A percentile compares a stretch with the other conserved stretches of the same genome.
Conservation (phyloP, 768 basidiomycete species). For the Lactarius evosmus region DNA sequence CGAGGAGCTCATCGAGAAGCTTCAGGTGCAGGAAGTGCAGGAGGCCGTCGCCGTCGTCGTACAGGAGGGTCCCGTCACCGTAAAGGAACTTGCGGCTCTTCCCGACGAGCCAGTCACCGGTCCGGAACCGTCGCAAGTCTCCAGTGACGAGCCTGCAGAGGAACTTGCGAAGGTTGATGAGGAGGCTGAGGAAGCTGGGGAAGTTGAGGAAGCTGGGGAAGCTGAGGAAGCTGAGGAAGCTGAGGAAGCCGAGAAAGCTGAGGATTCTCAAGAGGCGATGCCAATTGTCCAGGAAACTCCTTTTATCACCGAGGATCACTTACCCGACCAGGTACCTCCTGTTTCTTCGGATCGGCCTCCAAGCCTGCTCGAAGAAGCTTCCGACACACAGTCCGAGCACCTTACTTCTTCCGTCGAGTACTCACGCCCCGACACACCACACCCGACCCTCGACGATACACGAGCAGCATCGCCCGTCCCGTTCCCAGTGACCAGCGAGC, state of each 20-base stretch:
- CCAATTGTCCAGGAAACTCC: conserved; percentile 4
- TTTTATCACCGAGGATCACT: conserved; percentile 5
- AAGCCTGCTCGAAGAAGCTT: conserved; percentile 7
- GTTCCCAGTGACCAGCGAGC: conserved; percentile 15
- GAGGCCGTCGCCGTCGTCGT: background rate
- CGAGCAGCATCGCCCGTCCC: conserved; percentile 13
- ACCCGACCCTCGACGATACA: conserved; percentile 15
- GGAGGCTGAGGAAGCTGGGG: no score
- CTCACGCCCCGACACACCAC: conserved; percentile 17
- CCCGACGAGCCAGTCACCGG: conserved; percentile 4
- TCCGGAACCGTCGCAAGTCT: conserved; percentile 5
- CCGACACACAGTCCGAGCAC: conserved; percentile 22
- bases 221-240: background rate
- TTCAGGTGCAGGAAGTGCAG: background rate
- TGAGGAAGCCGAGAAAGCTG: background rate
- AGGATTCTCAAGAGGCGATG: conserved; percentile 1
- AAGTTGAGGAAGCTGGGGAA: no score
- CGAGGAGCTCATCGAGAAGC: conserved; percentile 8
- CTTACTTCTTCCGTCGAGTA: conserved; percentile 20
- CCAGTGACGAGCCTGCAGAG: conserved; percentile 14
- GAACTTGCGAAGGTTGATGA: conserved; percentile 2
- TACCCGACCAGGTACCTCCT: conserved; percentile 2
- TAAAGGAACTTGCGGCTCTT: background rate
- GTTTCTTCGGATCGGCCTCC: background rate
- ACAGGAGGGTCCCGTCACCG: conserved; percentile 6